These are phyloP conservation scores for Viola pubescens DNA, from an alignment of 441 rosid genomes.

Conservation along the genomic window DNA sequence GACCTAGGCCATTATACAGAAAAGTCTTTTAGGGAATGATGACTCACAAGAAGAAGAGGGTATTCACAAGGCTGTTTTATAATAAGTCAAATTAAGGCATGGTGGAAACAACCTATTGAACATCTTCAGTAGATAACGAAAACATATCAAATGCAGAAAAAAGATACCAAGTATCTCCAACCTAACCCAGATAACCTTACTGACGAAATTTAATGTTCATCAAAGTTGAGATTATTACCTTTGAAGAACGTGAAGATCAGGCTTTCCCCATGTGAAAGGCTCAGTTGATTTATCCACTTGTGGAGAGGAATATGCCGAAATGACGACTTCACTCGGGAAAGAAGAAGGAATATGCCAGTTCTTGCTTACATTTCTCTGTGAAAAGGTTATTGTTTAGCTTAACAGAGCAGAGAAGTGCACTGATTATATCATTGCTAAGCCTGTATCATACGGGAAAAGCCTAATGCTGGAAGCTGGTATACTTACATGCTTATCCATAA, in stretches of 20 bases:
- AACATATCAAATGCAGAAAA: background rate
- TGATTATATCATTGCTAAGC: background rate
- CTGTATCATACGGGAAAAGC: conserved; percentile 4
- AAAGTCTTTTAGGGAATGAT: too few relatives aligned
- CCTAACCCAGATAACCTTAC: background rate
- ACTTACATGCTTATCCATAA: conserved; percentile 84
- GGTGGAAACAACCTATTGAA: too few relatives aligned
- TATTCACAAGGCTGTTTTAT: too few relatives aligned
- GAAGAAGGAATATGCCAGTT: conserved; percentile 89
- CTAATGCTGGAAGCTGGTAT: conserved; percentile 4
- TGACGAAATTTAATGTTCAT: conserved; percentile 1
- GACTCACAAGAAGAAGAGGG: too few relatives aligned
- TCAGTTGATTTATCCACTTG: conserved; percentile 95
- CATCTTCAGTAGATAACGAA: too few relatives aligned
- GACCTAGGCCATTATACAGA: too few relatives aligned
- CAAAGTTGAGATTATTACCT: conserved; percentile 40
- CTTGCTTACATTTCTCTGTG: conserved; percentile 95
- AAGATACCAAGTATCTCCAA: background rate
- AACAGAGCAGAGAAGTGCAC: conserved; percentile 9
- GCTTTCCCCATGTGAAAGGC: conserved; percentile 90
- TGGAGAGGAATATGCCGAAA: conserved; percentile 68
- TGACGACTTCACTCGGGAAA: conserved; percentile 85
- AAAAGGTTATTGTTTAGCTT: conserved; percentile 9
- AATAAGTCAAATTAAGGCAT: too few relatives aligned
- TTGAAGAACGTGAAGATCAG: conserved; percentile 68